A percentile compares a stretch with the other conserved stretches of the same genome.
Conservation (phyloP, 768 basidiomycete genomes). For the Phanerodontia chrysosporium region DNA sequence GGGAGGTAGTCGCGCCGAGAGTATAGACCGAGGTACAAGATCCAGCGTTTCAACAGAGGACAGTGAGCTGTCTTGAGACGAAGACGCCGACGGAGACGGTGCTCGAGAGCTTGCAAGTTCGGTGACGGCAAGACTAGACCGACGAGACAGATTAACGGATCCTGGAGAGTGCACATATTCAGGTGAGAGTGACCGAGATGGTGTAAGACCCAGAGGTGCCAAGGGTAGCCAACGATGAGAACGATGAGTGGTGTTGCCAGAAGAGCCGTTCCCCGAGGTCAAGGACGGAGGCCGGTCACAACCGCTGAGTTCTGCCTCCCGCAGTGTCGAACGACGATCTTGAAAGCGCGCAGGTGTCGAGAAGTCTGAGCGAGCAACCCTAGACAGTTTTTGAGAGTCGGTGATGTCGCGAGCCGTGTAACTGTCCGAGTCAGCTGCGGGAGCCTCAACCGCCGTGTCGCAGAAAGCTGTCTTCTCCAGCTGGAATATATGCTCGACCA, state of each 20-base stretch:
- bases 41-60: neutral
- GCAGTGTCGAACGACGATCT: no score
- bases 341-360: no score
- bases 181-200: neutral
- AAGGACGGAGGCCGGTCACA: no score
- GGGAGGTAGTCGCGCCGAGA: neutral
- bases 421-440: no score
- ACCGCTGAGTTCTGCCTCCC: no score
- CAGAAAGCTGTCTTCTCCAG: neutral
- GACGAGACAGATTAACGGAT: neutral
- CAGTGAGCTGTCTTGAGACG: constrained; percentile 1
- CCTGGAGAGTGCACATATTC: neutral
- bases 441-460: neutral
- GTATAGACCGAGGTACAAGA: neutral
- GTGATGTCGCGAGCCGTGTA: no score
- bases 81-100: neutral
- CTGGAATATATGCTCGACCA: constrained; percentile 5
- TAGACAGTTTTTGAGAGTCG: no score
- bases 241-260: no score
- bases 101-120: neutral
- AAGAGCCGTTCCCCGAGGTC: no score
- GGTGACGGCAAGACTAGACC: neutral
- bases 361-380: no score
- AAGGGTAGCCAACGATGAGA: neutral
- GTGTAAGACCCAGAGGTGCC: neutral